Percentiles rank a stretch among this genome's conserved stretches.
Evolutionary conservation across 2,329 filamentous ascomycete species (phyloP).

Genomic region (Aspergillus hortae): DNA sequence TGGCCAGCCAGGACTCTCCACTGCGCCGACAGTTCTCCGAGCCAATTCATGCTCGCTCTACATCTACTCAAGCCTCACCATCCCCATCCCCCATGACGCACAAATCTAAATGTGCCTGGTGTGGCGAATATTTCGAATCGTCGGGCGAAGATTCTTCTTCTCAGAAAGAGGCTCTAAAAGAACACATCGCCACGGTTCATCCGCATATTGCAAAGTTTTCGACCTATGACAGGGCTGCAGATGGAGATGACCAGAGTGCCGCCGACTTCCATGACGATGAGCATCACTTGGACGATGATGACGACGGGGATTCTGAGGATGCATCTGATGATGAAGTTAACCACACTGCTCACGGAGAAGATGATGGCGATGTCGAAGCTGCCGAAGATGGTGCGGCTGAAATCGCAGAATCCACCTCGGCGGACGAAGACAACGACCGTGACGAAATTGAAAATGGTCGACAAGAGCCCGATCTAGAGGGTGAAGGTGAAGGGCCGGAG

Average conservation of each 20-base stretch:
- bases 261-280: conserved; percentile 14
- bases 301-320: conserved; percentile 11
- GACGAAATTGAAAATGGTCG: conserved; percentile 15
- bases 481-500: conserved; percentile 18
- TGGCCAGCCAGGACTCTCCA: conserved; percentile 35
- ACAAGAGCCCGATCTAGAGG: conserved; percentile 17
- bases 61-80: conserved; percentile 32
- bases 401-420: conserved; percentile 13
- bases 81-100: conserved; percentile 28
- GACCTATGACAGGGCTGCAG: conserved; percentile 22
- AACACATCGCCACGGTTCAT: conserved; percentile 33
- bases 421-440: neutral
- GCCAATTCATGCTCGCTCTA: conserved; percentile 30
- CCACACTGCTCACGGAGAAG: conserved; percentile 12
- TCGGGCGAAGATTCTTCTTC: conserved; percentile 21
- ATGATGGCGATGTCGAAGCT: conserved; percentile 14
- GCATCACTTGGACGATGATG: neutral
- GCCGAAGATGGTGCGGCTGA: conserved; percentile 15
- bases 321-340: conserved; percentile 6
- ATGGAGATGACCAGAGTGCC: conserved; percentile 19
- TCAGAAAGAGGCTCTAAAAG: conserved; percentile 27
- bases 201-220: conserved; percentile 26
- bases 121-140: conserved; percentile 31
- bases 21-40: conserved; percentile 39
- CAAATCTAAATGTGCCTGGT: conserved; percentile 34